Evolutionary conservation across 495 filamentous ascomycete species (phyloP).

Genomic region (Penicillium roqueforti): DNA sequence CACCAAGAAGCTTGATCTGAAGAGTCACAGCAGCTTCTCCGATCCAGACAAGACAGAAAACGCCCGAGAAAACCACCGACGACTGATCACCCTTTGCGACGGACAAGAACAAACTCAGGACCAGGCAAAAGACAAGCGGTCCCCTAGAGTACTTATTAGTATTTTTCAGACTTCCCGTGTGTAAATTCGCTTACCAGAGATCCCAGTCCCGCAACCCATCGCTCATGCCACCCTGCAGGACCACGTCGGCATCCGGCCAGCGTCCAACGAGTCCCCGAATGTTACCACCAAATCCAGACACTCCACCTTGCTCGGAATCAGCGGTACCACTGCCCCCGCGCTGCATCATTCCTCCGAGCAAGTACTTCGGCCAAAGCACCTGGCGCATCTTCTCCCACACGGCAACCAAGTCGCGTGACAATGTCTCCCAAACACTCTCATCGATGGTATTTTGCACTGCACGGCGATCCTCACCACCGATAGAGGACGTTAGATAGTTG

Average conservation of each 20-base stretch:
- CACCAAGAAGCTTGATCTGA: conserved; percentile 95
- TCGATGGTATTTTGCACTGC: conserved; percentile 93
- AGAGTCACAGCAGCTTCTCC: conserved; percentile 96
- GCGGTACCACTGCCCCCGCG: conserved; percentile 67
- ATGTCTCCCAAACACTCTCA: conserved; percentile 92
- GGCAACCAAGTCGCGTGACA: conserved; percentile 83
- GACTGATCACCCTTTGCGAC: conserved; percentile 73
- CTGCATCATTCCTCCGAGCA: conserved; percentile 68
- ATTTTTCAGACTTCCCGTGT: not conserved
- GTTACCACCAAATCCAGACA: conserved; percentile 58
- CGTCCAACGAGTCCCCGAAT: conserved; percentile 60
- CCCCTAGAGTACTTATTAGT: conserved; percentile 51
- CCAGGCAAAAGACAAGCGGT: conserved; percentile 85
- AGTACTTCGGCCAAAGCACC: conserved; percentile 94
- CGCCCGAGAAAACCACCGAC: conserved; percentile 85
- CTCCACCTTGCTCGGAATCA: conserved; percentile 61
- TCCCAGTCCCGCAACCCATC: conserved; percentile 93
- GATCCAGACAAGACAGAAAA: conserved; percentile 95
- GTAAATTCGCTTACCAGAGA: conserved; percentile 60
- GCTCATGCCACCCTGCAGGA: conserved; percentile 75
- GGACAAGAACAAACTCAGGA: conserved; percentile 81
- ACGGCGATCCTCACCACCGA: conserved; percentile 91
- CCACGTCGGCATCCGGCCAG: conserved; percentile 68
- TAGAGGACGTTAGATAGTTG: conserved; percentile 78
- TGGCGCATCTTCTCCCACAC: conserved; percentile 98